phyloP scores from a whole-genome alignment of 441 rosid species.

The Jatropha multifida region DNA sequence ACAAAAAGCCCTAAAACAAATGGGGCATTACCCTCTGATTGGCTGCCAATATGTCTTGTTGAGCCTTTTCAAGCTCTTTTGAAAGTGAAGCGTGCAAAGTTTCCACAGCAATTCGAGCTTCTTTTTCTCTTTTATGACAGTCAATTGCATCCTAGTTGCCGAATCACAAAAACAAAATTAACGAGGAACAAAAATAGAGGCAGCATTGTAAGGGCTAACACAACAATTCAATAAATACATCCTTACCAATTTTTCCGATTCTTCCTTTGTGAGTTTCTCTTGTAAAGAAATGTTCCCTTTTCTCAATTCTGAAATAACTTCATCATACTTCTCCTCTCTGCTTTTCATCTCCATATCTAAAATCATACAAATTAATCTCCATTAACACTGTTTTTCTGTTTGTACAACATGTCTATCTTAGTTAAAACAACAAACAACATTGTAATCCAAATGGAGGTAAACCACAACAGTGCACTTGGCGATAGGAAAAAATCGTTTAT shows the following conservation, averaged over 20 bases:
- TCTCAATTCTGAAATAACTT: constrained; percentile 46
- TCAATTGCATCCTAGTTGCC: constrained; percentile 65
- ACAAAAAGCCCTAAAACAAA: background rate
- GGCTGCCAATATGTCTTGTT: constrained; percentile 64
- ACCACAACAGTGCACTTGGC: background rate
- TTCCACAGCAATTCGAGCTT: constrained; percentile 63
- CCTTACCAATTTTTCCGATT: constrained; percentile 66
- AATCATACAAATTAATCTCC: constrained; percentile 23
- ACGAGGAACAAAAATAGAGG: constrained; percentile 9
- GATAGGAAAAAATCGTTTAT: background rate
- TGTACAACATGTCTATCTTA: background rate
- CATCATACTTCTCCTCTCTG: constrained; percentile 49
- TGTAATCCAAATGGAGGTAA: background rate
- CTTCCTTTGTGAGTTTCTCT: constrained; percentile 62
- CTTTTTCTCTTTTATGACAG: constrained; percentile 56
- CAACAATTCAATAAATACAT: background rate
- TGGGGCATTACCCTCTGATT: constrained; percentile 59
- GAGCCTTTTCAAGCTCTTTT: constrained; percentile 68
- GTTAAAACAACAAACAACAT: background rate
- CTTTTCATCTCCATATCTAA: constrained; percentile 63
- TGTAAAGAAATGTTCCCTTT: constrained; percentile 47
- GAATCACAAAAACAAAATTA: constrained; percentile 12
- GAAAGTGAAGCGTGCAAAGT: constrained; percentile 56
- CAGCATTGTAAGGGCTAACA: constrained; percentile 1
- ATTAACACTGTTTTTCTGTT: background rate